Percentiles rank a stretch among this genome's conserved stretches.
phyloP scores from a whole-genome alignment of 2,329 filamentous ascomycete species.

The Microdochium bolleyi region DNA sequence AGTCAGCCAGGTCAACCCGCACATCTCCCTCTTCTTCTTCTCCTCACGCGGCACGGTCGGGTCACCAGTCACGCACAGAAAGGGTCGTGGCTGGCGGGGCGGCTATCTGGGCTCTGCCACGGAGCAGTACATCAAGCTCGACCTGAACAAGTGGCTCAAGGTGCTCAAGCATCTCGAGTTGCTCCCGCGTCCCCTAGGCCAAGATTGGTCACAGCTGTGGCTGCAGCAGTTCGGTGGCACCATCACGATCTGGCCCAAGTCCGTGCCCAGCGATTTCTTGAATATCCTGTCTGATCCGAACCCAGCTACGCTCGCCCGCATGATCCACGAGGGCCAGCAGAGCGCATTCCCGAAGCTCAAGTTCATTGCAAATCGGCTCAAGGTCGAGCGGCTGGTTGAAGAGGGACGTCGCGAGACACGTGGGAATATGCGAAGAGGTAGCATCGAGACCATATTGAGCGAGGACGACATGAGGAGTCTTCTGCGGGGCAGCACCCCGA shows the following conservation, averaged over 20 bases:
- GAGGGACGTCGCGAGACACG: conserved; percentile 47
- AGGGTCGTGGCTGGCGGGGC: conserved; percentile 89
- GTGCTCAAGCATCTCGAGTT: conserved; percentile 89
- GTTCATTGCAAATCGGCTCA: conserved; percentile 81
- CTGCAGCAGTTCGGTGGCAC: conserved; percentile 91
- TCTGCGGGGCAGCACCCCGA: conserved; percentile 19
- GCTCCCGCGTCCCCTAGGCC: conserved; percentile 79
- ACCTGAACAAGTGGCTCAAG: conserved; percentile 95
- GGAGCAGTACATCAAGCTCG: conserved; percentile 93
- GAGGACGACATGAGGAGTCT: conserved; percentile 50
- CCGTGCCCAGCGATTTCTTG: conserved; percentile 68
- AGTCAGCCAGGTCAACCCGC: conserved; percentile 82
- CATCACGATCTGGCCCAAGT: conserved; percentile 93
- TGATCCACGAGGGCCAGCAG: conserved; percentile 87
- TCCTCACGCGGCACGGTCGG: conserved; percentile 87
- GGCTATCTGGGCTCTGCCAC: conserved; percentile 88
- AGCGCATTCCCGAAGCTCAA: conserved; percentile 86
- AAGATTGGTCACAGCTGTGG: conserved; percentile 97
- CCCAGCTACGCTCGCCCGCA: conserved; percentile 65
- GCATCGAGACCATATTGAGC: conserved; percentile 52
- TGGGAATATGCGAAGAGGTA: conserved; percentile 36
- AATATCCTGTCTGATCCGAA: conserved; percentile 82
- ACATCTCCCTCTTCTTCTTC: conserved; percentile 99
- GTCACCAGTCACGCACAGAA: conserved; percentile 86
- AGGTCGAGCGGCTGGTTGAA: conserved; percentile 67